phyloP scores from a whole-genome alignment of 2,329 filamentous ascomycete species.

The Seiridium cupressi region DNA sequence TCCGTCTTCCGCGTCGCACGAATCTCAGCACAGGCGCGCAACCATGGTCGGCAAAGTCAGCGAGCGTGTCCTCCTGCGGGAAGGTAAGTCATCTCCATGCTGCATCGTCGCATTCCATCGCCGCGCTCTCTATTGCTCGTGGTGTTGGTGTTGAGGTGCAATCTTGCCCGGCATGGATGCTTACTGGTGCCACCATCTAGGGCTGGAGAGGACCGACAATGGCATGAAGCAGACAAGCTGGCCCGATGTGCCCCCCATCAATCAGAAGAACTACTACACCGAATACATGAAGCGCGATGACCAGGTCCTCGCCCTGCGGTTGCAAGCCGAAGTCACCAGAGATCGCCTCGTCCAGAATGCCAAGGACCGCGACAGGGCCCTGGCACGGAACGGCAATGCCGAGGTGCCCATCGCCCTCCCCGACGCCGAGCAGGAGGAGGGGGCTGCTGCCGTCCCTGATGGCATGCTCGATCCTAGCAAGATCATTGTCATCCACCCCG shows the following conservation, averaged over 20 bases:
- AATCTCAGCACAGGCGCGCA: slow-evolving; percentile 3
- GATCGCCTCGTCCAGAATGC: slow-evolving; percentile 82
- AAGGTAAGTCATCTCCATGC: slow-evolving; percentile 43
- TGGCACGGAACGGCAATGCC: slow-evolving; percentile 71
- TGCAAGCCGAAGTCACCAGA: slow-evolving; percentile 83
- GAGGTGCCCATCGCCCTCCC: slow-evolving; percentile 61
- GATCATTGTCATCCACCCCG: slow-evolving; percentile 91
- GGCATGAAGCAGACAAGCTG: slow-evolving; percentile 94
- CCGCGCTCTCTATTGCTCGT: background rate
- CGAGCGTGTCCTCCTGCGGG: slow-evolving; percentile 61
- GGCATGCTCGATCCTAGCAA: slow-evolving; percentile 75
- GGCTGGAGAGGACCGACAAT: slow-evolving; percentile 95
- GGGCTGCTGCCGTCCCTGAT: slow-evolving; percentile 50
- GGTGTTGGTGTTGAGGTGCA: background rate
- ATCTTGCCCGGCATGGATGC: slow-evolving; percentile 6
- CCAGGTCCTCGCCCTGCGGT: slow-evolving; percentile 83
- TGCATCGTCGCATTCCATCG: slow-evolving; percentile 2
- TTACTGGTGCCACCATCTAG: slow-evolving; percentile 42
- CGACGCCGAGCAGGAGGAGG: slow-evolving; percentile 58
- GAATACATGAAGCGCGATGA: slow-evolving; percentile 99
- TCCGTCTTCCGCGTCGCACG: slow-evolving; percentile 3
- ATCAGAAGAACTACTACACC: slow-evolving; percentile 99
- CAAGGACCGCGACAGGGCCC: slow-evolving; percentile 81
- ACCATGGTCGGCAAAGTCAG: slow-evolving; percentile 64
- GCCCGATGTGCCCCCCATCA: slow-evolving; percentile 91